Conservation (phyloP, 2,329 filamentous ascomycete genomes). For the Arthrobotrys sphaeroides region DNA sequence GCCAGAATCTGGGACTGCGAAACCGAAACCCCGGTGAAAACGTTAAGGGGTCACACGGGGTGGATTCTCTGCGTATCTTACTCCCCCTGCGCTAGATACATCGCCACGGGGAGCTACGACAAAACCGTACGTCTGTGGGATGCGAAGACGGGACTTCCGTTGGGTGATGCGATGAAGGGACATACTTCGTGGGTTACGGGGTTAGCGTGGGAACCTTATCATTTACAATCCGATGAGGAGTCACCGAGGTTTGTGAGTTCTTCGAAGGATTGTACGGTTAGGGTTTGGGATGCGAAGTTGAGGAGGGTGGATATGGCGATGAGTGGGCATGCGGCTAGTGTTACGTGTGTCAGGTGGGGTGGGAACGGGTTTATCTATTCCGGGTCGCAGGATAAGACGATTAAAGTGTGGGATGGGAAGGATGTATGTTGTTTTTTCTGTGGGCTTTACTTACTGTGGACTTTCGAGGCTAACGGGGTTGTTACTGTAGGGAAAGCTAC, state of each 20-base stretch:
- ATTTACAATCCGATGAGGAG: conserved; percentile 32
- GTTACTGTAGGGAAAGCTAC: conserved; percentile 76
- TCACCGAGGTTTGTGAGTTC: conserved; percentile 38
- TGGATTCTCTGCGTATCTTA: conserved; percentile 46
- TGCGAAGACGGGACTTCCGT: conserved; percentile 30
- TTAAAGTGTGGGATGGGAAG: conserved; percentile 53
- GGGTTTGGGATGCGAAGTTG: conserved; percentile 53
- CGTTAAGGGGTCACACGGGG: conserved; percentile 67
- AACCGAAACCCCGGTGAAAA: conserved; percentile 70
- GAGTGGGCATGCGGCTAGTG: conserved; percentile 85
- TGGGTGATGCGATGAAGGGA: conserved; percentile 52
- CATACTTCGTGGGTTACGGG: conserved; percentile 41
- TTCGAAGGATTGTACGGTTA: conserved; percentile 54
- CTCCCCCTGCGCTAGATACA: conserved; percentile 28
- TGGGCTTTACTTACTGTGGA: background rate
- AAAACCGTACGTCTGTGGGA: conserved; percentile 49
- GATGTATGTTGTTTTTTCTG: conserved; percentile 29
- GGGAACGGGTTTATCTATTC: conserved; percentile 52
- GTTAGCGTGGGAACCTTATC: conserved; percentile 49
- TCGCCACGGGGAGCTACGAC: conserved; percentile 46
- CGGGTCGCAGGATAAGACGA: conserved; percentile 50
- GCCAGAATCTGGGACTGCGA: conserved; percentile 55
- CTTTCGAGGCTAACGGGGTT: conserved; percentile 65
- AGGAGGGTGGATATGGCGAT: conserved; percentile 72
- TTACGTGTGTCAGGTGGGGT: conserved; percentile 72